Percentiles rank a stretch among this genome's conserved stretches.
These are phyloP conservation scores for Aspergillus melleus DNA, from an alignment of 2,329 filamentous ascomycete species.

Conservation along the genomic window DNA sequence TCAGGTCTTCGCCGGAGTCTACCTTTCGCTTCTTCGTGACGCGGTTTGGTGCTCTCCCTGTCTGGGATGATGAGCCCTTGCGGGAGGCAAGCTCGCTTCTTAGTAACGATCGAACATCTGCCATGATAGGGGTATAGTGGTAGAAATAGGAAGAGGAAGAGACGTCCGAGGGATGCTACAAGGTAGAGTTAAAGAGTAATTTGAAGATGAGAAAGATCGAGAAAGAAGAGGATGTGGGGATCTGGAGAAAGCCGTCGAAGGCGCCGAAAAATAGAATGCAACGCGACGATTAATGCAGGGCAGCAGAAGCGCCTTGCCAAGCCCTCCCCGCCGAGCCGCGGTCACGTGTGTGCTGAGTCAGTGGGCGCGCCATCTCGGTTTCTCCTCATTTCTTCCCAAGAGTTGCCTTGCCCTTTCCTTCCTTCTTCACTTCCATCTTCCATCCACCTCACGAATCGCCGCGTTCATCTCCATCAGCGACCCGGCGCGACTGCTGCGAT, in stretches of 20 bases:
- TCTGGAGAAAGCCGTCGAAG: slow-evolving; percentile 21
- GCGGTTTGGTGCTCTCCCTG: slow-evolving; percentile 34
- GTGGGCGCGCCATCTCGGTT: slow-evolving; percentile 6
- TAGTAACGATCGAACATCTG: slow-evolving; percentile 76
- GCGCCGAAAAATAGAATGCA: slow-evolving; percentile 14
- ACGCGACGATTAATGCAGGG: slow-evolving; percentile 16
- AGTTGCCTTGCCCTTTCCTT: neutral
- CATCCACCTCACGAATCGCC: neutral
- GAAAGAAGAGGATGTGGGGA: slow-evolving; percentile 21
- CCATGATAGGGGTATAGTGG: slow-evolving; percentile 52
- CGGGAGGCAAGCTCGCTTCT: slow-evolving; percentile 75
- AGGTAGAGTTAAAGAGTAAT: neutral
- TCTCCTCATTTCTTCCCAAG: slow-evolving; percentile 12
- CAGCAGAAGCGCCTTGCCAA: slow-evolving; percentile 20
- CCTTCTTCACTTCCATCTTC: slow-evolving; percentile 7
- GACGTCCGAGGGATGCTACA: neutral
- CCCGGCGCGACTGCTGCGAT: neutral
- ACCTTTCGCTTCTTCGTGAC: slow-evolving; percentile 58
- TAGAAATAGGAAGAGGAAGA: too few species aligned
- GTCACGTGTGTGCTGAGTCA: slow-evolving; percentile 22
- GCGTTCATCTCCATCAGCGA: slow-evolving; percentile 1
- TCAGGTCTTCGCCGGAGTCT: slow-evolving; percentile 39
- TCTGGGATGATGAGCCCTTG: slow-evolving; percentile 62
- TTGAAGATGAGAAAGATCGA: slow-evolving; percentile 1
- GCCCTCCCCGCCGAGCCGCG: slow-evolving; percentile 20